Conservation (phyloP, 495 filamentous ascomycete genomes). For the Penicillium riverlandense region DNA sequence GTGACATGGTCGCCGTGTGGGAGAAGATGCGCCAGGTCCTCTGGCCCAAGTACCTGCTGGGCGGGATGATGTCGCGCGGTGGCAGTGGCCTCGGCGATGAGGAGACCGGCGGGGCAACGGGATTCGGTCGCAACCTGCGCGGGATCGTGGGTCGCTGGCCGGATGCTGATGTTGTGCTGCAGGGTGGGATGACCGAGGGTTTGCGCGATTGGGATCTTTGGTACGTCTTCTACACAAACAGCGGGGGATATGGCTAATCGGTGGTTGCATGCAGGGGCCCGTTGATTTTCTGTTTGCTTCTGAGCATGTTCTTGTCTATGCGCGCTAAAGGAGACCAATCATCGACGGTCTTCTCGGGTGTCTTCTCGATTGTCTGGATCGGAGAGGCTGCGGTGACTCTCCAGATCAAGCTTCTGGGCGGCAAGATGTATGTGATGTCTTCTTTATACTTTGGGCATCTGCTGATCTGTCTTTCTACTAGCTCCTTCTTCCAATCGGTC, state of each 20-base stretch:
- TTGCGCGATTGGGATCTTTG: slow-evolving; percentile 96
- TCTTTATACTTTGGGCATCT: background rate
- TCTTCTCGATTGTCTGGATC: slow-evolving; percentile 95
- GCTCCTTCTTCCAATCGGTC: slow-evolving; percentile 94
- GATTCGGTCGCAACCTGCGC: slow-evolving; percentile 58
- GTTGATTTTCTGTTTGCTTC: slow-evolving; percentile 80
- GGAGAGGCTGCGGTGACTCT: slow-evolving; percentile 95
- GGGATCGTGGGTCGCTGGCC: slow-evolving; percentile 61
- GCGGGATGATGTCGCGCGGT: slow-evolving; percentile 53
- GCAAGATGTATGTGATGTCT: slow-evolving; percentile 75
- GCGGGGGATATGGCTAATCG: no score
- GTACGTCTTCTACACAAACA: slow-evolving; percentile 29
- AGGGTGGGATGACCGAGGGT: slow-evolving; percentile 78
- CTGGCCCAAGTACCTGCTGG: slow-evolving; percentile 89
- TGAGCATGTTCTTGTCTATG: slow-evolving; percentile 79
- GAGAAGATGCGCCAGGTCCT: slow-evolving; percentile 97
- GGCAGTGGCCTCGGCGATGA: slow-evolving; percentile 66
- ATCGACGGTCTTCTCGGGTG: slow-evolving; percentile 84
- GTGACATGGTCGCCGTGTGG: slow-evolving; percentile 90
- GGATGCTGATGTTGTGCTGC: slow-evolving; percentile 61
- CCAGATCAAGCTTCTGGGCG: slow-evolving; percentile 95
- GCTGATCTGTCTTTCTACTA: slow-evolving; percentile 29
- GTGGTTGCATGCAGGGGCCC: slow-evolving; percentile 54
- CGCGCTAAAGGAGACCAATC: slow-evolving; percentile 64
- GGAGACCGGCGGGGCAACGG: slow-evolving; percentile 56